phyloP scores from a whole-genome alignment of 2,329 filamentous ascomycete genomes.

The Scytalidium sp. region DNA sequence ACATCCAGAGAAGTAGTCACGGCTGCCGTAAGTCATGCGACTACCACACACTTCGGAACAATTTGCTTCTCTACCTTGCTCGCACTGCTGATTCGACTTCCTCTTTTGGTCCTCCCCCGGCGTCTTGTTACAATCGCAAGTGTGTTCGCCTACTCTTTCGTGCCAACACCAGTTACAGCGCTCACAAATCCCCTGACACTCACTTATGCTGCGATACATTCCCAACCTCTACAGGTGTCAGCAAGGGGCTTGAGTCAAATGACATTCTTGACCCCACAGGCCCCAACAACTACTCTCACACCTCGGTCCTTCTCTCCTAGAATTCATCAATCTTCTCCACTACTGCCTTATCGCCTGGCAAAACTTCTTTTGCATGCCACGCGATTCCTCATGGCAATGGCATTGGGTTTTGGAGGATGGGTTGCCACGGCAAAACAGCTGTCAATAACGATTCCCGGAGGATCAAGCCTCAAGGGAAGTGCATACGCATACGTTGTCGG shows the following conservation, averaged over 20 bases:
- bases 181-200: slow-evolving; percentile 89
- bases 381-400: slow-evolving; percentile 85
- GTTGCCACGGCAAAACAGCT: slow-evolving; percentile 85
- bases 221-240: slow-evolving; percentile 73
- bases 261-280: slow-evolving; percentile 70
- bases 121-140: slow-evolving; percentile 63
- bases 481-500: slow-evolving; percentile 94
- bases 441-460: slow-evolving; percentile 52
- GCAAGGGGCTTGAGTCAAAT: slow-evolving; percentile 79
- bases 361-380: slow-evolving; percentile 91
- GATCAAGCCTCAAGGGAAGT: slow-evolving; percentile 64
- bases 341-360: slow-evolving; percentile 86
- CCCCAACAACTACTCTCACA: slow-evolving; percentile 70
- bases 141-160: slow-evolving; percentile 70
- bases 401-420: slow-evolving; percentile 94
- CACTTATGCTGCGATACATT: slow-evolving; percentile 93
- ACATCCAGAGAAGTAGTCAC: slow-evolving; percentile 78
- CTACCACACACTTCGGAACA: slow-evolving; percentile 85
- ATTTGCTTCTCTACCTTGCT: slow-evolving; percentile 86
- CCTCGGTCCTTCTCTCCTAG: slow-evolving; percentile 47
- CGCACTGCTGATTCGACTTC: slow-evolving; percentile 76
- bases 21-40: slow-evolving; percentile 78
- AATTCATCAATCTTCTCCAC: slow-evolving; percentile 43
- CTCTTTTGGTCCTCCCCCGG: slow-evolving; percentile 77
- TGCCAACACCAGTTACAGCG: slow-evolving; percentile 80